Evolutionary conservation across 75 land plant genomes (phyloP).

Genomic region (Picea sitchensis): DNA sequence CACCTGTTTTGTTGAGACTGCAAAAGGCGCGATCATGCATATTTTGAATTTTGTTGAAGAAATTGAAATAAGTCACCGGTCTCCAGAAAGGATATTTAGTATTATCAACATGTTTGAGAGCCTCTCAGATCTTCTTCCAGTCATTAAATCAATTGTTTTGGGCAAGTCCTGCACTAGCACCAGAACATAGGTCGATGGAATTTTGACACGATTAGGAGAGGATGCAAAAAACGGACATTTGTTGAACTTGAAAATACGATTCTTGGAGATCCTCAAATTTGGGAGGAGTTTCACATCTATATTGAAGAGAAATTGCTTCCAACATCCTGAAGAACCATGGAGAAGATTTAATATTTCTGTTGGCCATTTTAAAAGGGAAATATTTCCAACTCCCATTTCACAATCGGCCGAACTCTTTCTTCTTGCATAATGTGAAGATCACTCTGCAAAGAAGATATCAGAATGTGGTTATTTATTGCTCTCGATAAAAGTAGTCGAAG

Average conservation of each 20-base stretch:
- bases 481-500: too few species aligned
- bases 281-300: too few species aligned
- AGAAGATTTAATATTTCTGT: constrained; percentile 86
- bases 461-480: too few species aligned
- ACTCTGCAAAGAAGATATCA: too few species aligned
- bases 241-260: too few species aligned
- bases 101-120: constrained; percentile 80
- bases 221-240: too few species aligned
- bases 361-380: too few species aligned
- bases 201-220: constrained; percentile 39
- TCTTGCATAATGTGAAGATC: too few species aligned
- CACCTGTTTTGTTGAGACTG: constrained; percentile 50
- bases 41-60: constrained; percentile 77
- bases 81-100: constrained; percentile 82
- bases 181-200: constrained; percentile 39
- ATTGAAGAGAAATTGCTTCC: too few species aligned
- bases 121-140: constrained; percentile 42
- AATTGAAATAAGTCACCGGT: constrained; percentile 54
- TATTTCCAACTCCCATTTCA: too few species aligned
- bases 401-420: too few species aligned
- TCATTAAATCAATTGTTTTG: constrained; percentile 27
- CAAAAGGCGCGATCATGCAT: constrained; percentile 51
- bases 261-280: too few species aligned
- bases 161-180: constrained; percentile 27
- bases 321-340: constrained; percentile 87